A percentile compares a stretch with the other conserved stretches of the same genome.
phyloP scores from a whole-genome alignment of 305 asterid genomes.

The Fraxinus paxiana region DNA sequence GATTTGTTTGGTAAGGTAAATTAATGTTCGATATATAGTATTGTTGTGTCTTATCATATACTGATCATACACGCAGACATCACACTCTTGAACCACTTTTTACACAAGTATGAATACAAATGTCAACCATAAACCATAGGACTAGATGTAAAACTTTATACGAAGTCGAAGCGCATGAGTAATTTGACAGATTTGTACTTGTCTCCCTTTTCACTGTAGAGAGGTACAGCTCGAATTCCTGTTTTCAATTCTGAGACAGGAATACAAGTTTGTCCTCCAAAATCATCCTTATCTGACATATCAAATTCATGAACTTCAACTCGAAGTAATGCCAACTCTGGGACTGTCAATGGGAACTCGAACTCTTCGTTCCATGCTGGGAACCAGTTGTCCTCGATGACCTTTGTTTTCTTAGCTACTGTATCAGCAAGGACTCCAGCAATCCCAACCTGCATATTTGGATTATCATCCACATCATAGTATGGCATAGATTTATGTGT shows the following conservation, averaged over 20 bases:
- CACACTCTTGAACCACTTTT: background rate
- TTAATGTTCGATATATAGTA: background rate
- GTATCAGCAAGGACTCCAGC: constrained; percentile 70
- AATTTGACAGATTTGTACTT: constrained; percentile 61
- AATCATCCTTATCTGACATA: constrained; percentile 68
- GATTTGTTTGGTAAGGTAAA: background rate
- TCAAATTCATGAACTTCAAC: constrained; percentile 80
- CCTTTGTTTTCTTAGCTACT: constrained; percentile 40
- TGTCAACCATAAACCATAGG: background rate
- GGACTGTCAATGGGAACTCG: constrained; percentile 56
- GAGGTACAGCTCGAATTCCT: constrained; percentile 65
- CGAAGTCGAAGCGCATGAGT: constrained; percentile 52
- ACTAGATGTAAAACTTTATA: constrained; percentile 19
- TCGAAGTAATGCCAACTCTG: constrained; percentile 75
- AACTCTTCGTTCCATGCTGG: constrained; percentile 78
- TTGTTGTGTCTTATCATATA: background rate
- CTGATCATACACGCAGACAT: background rate
- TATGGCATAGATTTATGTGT: background rate
- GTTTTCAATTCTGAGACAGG: constrained; percentile 68
- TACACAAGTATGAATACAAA: background rate
- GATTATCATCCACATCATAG: background rate
- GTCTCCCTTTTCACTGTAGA: constrained; percentile 56
- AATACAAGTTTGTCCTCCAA: constrained; percentile 84
- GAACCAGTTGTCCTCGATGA: constrained; percentile 64
- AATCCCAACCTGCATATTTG: constrained; percentile 54